Percentiles rank a stretch among this genome's conserved stretches.
phyloP scores from a whole-genome alignment of 2,329 filamentous ascomycete genomes.

The Penicillium sp. region DNA sequence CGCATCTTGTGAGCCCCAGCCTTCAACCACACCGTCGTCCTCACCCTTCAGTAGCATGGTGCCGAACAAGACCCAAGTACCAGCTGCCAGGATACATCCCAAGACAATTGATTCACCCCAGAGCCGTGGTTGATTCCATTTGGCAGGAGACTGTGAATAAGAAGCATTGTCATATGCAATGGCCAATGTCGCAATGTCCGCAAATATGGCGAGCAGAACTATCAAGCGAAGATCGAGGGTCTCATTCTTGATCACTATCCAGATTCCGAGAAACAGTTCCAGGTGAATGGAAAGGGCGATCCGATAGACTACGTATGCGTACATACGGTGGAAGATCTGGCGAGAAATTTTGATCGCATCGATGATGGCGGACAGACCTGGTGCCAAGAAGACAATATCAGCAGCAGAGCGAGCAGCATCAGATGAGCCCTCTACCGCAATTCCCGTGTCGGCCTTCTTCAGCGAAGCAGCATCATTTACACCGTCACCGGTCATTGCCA shows the following conservation, averaged over 20 bases:
- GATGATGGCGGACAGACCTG: slow-evolving; percentile 87
- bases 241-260: slow-evolving; percentile 84
- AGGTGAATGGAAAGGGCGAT: slow-evolving; percentile 88
- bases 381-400: slow-evolving; percentile 91
- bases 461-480: slow-evolving; percentile 91
- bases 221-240: slow-evolving; percentile 82
- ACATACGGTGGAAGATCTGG: slow-evolving; percentile 96
- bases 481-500: slow-evolving; percentile 95
- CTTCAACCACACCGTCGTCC: slow-evolving; percentile 83
- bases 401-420: slow-evolving; percentile 88
- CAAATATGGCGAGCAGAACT: slow-evolving; percentile 93
- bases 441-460: slow-evolving; percentile 95
- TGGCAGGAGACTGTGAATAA: slow-evolving; percentile 80
- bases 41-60: slow-evolving; percentile 71
- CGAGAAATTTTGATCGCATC: slow-evolving; percentile 89
- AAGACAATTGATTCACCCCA: slow-evolving; percentile 90
- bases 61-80: slow-evolving; percentile 85
- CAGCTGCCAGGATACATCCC: slow-evolving; percentile 74
- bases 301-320: slow-evolving; percentile 93
- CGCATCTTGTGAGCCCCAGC: slow-evolving; percentile 77
- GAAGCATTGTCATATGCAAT: slow-evolving; percentile 93
- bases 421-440: slow-evolving; percentile 88
- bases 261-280: slow-evolving; percentile 86
- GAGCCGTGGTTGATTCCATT: slow-evolving; percentile 92
- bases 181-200: slow-evolving; percentile 85